Evolutionary conservation across 495 filamentous ascomycete genomes (phyloP).

Genomic region (Aspergillus affinis): DNA sequence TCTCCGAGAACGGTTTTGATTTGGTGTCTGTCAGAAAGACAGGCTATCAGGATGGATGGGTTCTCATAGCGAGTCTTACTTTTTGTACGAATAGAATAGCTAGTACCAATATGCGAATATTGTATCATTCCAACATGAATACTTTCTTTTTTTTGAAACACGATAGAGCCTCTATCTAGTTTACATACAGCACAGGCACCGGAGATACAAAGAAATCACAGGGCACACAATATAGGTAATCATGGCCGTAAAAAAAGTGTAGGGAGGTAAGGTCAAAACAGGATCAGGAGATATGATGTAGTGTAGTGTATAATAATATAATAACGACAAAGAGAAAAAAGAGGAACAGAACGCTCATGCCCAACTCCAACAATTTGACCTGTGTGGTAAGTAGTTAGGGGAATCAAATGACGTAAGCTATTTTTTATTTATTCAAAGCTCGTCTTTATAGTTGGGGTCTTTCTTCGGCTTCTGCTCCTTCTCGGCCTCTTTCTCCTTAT

Average conservation of each 20-base stretch:
- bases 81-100: not conserved
- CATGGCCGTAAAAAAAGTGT: not conserved
- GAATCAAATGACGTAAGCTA: conserved; percentile 5
- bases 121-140: not conserved
- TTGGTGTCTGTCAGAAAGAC: not conserved
- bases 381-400: conserved; percentile 4
- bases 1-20: not conserved
- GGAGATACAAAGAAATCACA: not conserved
- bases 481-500: conserved; percentile 35
- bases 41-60: not conserved
- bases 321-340: not conserved
- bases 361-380: conserved; percentile 13
- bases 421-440: conserved; percentile 33
- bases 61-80: not conserved
- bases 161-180: conserved; percentile 7
- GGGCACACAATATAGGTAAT: not conserved
- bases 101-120: not conserved
- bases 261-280: not conserved
- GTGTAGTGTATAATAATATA: not conserved
- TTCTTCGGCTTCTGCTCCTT: conserved; percentile 24
- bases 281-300: not conserved
- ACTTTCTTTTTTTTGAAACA: conserved; percentile 3
- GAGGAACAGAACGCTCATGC: conserved; percentile 12
- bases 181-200: conserved; percentile 4
- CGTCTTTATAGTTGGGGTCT: conserved; percentile 37